Evolutionary conservation across 2,329 filamentous ascomycete genomes (phyloP), one percentile per base, ranked within the genome.

Genomic region (Pseudomassariella vexata): DNA sequence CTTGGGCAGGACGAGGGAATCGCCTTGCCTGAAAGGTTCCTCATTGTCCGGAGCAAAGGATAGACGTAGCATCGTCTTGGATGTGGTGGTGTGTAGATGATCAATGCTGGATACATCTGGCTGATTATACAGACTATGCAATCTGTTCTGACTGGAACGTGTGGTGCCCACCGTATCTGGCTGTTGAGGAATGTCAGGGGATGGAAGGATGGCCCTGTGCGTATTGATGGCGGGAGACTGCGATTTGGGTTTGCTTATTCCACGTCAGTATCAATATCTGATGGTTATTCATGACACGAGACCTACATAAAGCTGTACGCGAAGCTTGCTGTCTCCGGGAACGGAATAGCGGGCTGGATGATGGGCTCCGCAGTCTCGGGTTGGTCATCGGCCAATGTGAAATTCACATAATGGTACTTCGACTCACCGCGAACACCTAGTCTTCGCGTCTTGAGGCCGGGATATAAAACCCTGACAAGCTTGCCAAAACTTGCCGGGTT

Each of bases 401-500:
- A 82, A 50, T 80, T 79, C 28, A 82, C 77, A 50, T 98, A 98
- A 59, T 98, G 92, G 57, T 98, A 98, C 56, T 98, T 98, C 10
- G 92, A 98, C 63, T 96, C 90, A 42, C 92, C 92, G 32, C 92
- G 79, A 28, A 96, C 89, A 41, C 92, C 92, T 9, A 98, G 70
- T 42, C 92, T 77, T 37, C 92, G 76, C 19, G 92, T 98, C 60
- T 94, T 90, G 15, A 98, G 81, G 24, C 89, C 90, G 0, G 92
- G 90, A 48, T 96, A 98, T 31, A 98, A 83, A 23, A 98, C 90
- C 19, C 92, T 80, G 20, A 98, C 92, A 25, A 98, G 76, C 60
- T 98, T 98, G 35, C 92, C 92, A 60, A 98, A 98, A 18, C 90
- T 96, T 8, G 92, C 92, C 24, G 92, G 92, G 52, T 98, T 98